phyloP scores from a whole-genome alignment of 768 basidiomycete species.

The Punctularia strigosozonata region DNA sequence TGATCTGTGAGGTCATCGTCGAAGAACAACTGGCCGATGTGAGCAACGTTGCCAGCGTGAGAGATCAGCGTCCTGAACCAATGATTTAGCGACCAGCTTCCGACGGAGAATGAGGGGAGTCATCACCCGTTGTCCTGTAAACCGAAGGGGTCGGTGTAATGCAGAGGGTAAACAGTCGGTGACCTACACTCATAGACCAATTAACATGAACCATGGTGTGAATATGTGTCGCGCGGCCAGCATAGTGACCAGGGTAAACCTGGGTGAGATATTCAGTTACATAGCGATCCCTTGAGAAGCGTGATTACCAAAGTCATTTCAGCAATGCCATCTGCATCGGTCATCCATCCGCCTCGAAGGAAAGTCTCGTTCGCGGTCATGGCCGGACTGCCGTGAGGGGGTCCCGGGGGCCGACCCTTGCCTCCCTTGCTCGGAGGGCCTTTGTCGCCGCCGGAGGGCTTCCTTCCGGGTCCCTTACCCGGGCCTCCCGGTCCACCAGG shows the following conservation, averaged over 20 bases:
- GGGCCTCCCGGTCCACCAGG: slow-evolving; percentile 1
- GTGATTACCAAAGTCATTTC: slow-evolving; percentile 9
- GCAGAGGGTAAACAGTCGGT: too few species aligned
- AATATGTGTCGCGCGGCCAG: slow-evolving; percentile 24
- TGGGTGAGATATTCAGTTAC: too few species aligned
- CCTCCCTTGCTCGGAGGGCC: too few species aligned
- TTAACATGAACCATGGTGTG: slow-evolving; percentile 22
- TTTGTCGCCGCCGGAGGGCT: too few species aligned
- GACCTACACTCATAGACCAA: slow-evolving; percentile 12
- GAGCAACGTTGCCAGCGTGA: slow-evolving; percentile 16
- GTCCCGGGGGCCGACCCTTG: too few species aligned
- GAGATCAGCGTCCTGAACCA: slow-evolving; percentile 20
- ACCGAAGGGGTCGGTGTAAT: too few species aligned
- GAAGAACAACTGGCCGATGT: slow-evolving; percentile 29
- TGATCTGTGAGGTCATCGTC: slow-evolving; percentile 20
- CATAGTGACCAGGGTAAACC: slow-evolving; percentile 24
- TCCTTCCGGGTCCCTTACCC: background rate
- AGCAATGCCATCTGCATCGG: slow-evolving; percentile 23
- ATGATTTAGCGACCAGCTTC: too few species aligned
- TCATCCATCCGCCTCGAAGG: slow-evolving; percentile 23
- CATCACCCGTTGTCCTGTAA: too few species aligned
- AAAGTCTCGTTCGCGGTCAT: slow-evolving; percentile 17
- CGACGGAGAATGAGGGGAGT: too few species aligned
- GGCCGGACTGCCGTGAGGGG: too few species aligned
- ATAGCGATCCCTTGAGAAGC: too few species aligned